Evolutionary conservation across 1,284 basidiomycete genomes (phyloP).

Genomic region (Apiotrichum laibachii): DNA sequence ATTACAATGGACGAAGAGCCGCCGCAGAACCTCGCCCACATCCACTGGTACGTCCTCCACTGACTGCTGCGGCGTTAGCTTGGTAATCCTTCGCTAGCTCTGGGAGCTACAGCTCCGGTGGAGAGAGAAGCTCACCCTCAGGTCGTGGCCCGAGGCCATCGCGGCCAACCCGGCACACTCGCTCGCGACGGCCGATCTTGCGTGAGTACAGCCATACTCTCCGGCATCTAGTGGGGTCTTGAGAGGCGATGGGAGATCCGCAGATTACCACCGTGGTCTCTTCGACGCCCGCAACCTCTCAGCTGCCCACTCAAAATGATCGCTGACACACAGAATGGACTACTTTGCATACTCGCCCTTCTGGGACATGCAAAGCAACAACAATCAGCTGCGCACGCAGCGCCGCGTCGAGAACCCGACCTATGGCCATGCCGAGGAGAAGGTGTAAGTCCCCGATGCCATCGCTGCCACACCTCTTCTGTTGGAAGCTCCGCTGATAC

Average conservation of each 20-base stretch:
- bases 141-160: conserved; percentile 48
- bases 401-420: conserved; percentile 36
- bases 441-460: conserved; percentile 28
- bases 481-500: no score
- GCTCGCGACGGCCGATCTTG: conserved; percentile 39
- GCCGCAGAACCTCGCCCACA: conserved; percentile 45
- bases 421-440: conserved; percentile 45
- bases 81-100: no score
- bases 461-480: no score
- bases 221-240: no score
- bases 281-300: no score
- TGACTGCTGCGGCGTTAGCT: no score
- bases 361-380: conserved; percentile 45
- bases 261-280: no score
- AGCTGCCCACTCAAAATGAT: no score
- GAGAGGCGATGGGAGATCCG: no score
- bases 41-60: conserved; percentile 36
- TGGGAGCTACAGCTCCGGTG: background rate
- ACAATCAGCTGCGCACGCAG: conserved; percentile 41
- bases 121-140: conserved; percentile 3
- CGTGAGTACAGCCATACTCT: conserved; percentile 22
- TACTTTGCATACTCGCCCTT: conserved; percentile 49
- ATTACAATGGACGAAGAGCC: conserved; percentile 31
- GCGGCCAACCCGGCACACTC: conserved; percentile 41
- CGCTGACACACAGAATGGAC: conserved; percentile 34